Percentiles rank a stretch among this genome's conserved stretches.
These are phyloP conservation scores for Salix exigua DNA, from an alignment of 345 rosid species.

Conservation along the genomic window DNA sequence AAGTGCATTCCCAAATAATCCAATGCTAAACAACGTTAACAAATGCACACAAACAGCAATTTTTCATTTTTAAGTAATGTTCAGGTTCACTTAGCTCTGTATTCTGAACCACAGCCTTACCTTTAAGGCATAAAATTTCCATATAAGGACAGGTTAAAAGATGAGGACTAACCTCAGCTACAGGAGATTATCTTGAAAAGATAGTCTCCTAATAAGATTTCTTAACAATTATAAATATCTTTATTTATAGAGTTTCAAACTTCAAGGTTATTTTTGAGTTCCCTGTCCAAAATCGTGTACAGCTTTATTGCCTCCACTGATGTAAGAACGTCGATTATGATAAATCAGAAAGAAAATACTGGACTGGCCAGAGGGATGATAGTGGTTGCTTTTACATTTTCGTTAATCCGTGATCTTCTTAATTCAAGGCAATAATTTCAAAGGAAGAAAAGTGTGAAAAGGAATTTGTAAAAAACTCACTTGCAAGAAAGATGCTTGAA, in stretches of 20 bases:
- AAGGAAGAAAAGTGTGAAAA: not conserved
- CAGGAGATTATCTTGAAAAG: not conserved
- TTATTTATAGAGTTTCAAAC: not conserved
- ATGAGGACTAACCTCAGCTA: not conserved
- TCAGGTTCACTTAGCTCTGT: not conserved
- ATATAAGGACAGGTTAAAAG: not conserved
- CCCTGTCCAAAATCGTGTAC: not conserved
- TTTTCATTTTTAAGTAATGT: not conserved
- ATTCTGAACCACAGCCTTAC: not conserved
- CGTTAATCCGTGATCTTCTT: not conserved
- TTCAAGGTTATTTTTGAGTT: not conserved
- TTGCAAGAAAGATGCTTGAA: not conserved
- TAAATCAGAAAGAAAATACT: not conserved
- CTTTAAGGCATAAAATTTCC: not conserved
- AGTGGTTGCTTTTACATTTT: not conserved
- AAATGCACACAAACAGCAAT: not conserved
- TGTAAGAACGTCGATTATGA: not conserved
- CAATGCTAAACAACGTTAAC: not conserved
- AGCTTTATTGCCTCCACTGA: not conserved
- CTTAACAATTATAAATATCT: not conserved
- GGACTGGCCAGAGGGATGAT: not conserved
- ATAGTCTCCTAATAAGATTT: not conserved
- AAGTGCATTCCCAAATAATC: not conserved
- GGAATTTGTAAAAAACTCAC: not conserved
- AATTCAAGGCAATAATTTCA: not conserved